Conservation (phyloP, 2,329 filamentous ascomycete genomes). For the Akanthomyces lecanii region DNA sequence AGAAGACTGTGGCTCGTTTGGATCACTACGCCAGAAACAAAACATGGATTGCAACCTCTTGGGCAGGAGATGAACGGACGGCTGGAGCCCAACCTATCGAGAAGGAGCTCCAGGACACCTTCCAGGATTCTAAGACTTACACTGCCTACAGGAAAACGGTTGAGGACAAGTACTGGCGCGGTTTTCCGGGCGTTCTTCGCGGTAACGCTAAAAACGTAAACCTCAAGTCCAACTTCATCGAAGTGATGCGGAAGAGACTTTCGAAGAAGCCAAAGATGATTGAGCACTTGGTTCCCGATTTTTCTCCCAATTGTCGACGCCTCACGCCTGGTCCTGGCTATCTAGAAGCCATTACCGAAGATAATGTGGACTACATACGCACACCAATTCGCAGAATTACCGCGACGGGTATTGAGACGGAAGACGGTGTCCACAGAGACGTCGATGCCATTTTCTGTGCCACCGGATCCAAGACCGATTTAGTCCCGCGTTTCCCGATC, state of each 20-base stretch:
- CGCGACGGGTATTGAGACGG: constrained; percentile 54
- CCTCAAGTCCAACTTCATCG: constrained; percentile 42
- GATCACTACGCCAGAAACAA: constrained; percentile 62
- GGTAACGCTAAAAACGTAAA: constrained; percentile 46
- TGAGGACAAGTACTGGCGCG: constrained; percentile 59
- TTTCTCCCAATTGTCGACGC: constrained; percentile 60
- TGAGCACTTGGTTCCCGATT: constrained; percentile 55
- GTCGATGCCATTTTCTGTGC: constrained; percentile 65
- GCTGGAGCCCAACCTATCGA: constrained; percentile 53
- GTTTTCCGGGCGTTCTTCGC: constrained; percentile 52
- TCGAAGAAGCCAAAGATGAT: constrained; percentile 52
- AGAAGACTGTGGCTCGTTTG: constrained; percentile 44
- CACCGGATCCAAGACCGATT: constrained; percentile 60
- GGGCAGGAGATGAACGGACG: constrained; percentile 51
- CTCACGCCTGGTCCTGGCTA: constrained; percentile 65
- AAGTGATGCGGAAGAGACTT: constrained; percentile 49
- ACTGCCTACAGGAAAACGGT: constrained; percentile 53
- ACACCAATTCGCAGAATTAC: constrained; percentile 56
- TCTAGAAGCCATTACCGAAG: constrained; percentile 57
- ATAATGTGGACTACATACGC: constrained; percentile 59
- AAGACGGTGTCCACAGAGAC: constrained; percentile 51
- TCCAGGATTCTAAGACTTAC: constrained; percentile 58
- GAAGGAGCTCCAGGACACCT: constrained; percentile 52
- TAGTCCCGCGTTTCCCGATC: constrained; percentile 58
- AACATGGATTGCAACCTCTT: constrained; percentile 65